Conservation (phyloP, 306 rosid species). For the Rosa rugosa region DNA sequence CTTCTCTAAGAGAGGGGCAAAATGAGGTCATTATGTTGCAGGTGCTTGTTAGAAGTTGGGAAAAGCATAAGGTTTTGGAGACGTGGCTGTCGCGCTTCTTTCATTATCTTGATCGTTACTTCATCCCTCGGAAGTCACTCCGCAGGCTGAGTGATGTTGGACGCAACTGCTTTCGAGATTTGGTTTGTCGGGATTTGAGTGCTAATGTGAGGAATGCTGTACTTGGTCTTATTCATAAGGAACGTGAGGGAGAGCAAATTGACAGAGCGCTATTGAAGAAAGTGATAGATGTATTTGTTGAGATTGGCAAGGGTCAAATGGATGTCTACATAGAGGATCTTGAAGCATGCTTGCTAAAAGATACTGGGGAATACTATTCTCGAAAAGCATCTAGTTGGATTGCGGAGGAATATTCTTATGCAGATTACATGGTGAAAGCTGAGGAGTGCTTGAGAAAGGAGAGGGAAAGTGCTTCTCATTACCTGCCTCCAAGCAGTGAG, state of each 20-base stretch:
- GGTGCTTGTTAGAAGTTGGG: slow-evolving; percentile 64
- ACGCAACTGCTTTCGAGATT: slow-evolving; percentile 23
- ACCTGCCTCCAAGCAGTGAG: slow-evolving; percentile 10
- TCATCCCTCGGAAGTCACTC: slow-evolving; percentile 19
- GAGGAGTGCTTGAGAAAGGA: slow-evolving; percentile 36
- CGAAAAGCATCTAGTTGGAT: slow-evolving; percentile 60
- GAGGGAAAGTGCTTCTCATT: slow-evolving; percentile 27
- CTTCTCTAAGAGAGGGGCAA: slow-evolving; percentile 43
- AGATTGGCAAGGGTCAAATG: slow-evolving; percentile 58
- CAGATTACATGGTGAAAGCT: slow-evolving; percentile 57
- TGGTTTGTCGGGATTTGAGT: slow-evolving; percentile 32
- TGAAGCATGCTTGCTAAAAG: slow-evolving; percentile 52
- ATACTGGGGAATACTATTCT: slow-evolving; percentile 50
- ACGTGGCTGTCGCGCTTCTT: slow-evolving; percentile 34
- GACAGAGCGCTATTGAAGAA: slow-evolving; percentile 55
- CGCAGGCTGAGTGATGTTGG: slow-evolving; percentile 28
- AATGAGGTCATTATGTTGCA: slow-evolving; percentile 52
- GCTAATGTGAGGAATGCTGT: slow-evolving; percentile 44
- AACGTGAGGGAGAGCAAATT: slow-evolving; percentile 71
- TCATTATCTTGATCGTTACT: slow-evolving; percentile 34
- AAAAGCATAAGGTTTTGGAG: slow-evolving; percentile 34
- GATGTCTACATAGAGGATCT: slow-evolving; percentile 50
- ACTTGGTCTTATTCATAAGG: slow-evolving; percentile 51
- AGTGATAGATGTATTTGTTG: slow-evolving; percentile 54
- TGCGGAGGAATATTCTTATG: slow-evolving; percentile 48